phyloP scores from a whole-genome alignment of 805 yeast genomes.

The Yueomyces sinensis region DNA sequence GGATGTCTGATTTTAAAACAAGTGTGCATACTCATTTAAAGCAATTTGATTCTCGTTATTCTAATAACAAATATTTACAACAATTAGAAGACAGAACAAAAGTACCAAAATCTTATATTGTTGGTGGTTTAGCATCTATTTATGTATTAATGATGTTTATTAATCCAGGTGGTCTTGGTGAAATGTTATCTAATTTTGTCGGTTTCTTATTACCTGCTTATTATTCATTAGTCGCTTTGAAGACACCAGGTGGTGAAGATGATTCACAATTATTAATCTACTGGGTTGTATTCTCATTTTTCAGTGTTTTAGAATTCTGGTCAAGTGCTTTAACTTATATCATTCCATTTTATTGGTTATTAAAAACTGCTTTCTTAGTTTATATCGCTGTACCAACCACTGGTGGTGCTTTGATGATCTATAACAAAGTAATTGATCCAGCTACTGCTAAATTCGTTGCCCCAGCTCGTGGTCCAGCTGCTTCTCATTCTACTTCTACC shows the following conservation, averaged over 20 bases:
- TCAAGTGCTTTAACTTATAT: constrained; percentile 81
- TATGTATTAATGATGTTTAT: constrained; percentile 72
- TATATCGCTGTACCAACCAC: constrained; percentile 80
- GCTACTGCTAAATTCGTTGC: constrained; percentile 29
- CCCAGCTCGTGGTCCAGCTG: constrained; percentile 9
- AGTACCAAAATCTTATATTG: constrained; percentile 76
- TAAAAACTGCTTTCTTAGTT: constrained; percentile 76
- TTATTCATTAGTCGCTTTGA: constrained; percentile 71
- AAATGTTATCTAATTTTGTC: constrained; percentile 83
- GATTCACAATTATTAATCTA: constrained; percentile 84
- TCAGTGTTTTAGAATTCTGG: constrained; percentile 92
- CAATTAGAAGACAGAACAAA: constrained; percentile 32
- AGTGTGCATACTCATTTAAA: constrained; percentile 35
- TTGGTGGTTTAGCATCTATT: constrained; percentile 44
- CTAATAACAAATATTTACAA: constrained; percentile 23
- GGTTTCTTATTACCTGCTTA: constrained; percentile 87
- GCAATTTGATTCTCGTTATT: constrained; percentile 27
- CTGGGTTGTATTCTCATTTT: constrained; percentile 95
- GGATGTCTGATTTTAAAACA: constrained; percentile 30
- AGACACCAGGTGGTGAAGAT: constrained; percentile 52
- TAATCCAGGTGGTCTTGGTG: constrained; percentile 90
- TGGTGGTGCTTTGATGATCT: constrained; percentile 72
- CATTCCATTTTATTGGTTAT: constrained; percentile 91
- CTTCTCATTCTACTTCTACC: constrained; percentile 9
- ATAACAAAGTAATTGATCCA: constrained; percentile 54